Conservation (phyloP, 2,329 filamentous ascomycete species). For the Diaporthe nobilis region DNA sequence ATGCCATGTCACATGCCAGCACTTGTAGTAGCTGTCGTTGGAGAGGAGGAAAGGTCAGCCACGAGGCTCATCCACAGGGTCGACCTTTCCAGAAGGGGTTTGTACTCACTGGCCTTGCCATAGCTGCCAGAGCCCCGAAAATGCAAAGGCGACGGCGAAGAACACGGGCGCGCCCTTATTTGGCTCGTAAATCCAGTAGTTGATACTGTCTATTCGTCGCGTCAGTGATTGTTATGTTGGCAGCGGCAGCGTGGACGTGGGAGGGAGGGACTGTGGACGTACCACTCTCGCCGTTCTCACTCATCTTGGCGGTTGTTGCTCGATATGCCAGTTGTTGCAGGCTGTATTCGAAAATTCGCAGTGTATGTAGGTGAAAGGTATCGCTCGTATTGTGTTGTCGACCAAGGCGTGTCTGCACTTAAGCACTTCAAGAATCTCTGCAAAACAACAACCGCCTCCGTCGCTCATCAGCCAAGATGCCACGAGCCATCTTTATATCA, state of each 20-base stretch:
- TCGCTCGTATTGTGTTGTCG: neutral
- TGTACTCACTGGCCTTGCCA: constrained; percentile 63
- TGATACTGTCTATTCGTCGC: constrained; percentile 51
- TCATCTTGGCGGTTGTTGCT: constrained; percentile 13
- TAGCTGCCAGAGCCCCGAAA: constrained; percentile 55
- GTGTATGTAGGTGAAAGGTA: no score
- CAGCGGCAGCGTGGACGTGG: neutral
- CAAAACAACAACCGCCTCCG: neutral
- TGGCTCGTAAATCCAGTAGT: constrained; percentile 62
- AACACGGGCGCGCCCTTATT: constrained; percentile 64
- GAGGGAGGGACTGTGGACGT: neutral
- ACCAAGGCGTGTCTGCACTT: neutral
- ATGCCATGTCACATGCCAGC: constrained; percentile 64
- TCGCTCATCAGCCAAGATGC: neutral
- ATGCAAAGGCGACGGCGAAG: constrained; percentile 58
- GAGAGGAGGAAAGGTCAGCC: constrained; percentile 15
- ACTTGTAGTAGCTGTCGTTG: constrained; percentile 58
- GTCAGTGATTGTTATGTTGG: neutral
- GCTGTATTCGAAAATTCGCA: neutral
- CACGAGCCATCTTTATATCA: constrained; percentile 25
- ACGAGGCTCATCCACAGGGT: neutral
- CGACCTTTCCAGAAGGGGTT: neutral
- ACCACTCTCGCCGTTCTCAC: constrained; percentile 32
- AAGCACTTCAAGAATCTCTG: neutral
- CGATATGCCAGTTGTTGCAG: neutral